These are phyloP conservation scores for Sorghum bicolor DNA, from an alignment of 176 grass and related monocot species.

Conservation along the genomic window DNA sequence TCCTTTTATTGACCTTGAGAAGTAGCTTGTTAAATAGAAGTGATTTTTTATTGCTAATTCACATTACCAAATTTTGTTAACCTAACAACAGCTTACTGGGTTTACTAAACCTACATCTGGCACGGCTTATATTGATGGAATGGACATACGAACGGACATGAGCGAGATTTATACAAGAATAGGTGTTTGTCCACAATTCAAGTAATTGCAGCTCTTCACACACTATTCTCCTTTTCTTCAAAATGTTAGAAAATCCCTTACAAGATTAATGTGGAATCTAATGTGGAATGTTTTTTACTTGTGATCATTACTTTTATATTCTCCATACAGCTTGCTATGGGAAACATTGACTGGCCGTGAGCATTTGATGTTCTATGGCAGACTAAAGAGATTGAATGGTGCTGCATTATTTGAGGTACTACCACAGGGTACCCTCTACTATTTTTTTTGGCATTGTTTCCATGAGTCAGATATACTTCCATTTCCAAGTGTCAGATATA, in stretches of 20 bases:
- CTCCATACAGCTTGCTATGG: constrained; percentile 75
- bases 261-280: not conserved
- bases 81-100: constrained; percentile 68
- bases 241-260: not conserved
- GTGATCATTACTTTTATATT: not conserved
- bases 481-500: not conserved
- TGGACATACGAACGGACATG: constrained; percentile 75
- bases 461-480: too few relatives aligned
- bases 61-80: constrained; percentile 9
- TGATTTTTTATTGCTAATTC: not conserved
- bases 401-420: constrained; percentile 50
- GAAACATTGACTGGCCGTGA: constrained; percentile 81
- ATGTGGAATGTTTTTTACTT: not conserved
- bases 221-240: not conserved
- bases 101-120: constrained; percentile 72
- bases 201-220: constrained; percentile 37
- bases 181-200: constrained; percentile 90
- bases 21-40: not conserved
- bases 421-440: not conserved
- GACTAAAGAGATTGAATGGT: constrained; percentile 76
- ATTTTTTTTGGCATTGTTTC: not conserved
- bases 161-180: constrained; percentile 74
- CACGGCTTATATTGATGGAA: constrained; percentile 71
- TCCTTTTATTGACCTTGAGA: not conserved
- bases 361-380: constrained; percentile 88